Base-by-base conservation (phyloP, 768 basidiomycete genomes). In the Boletus eberwhitei region DNA sequence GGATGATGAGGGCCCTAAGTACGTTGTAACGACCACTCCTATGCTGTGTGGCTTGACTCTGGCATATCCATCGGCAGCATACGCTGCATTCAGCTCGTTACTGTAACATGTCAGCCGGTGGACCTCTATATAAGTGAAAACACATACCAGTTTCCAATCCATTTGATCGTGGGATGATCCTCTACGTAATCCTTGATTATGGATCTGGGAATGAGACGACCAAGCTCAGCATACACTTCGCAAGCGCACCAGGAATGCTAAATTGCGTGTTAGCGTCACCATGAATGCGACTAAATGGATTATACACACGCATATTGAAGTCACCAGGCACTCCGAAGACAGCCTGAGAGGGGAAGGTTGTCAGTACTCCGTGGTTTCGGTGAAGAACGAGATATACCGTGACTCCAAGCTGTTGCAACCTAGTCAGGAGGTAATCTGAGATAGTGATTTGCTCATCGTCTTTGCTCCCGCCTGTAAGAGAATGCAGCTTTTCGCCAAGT, bases 41-140 rank as follows among this genome's bases (percentile, higher is more conserved):
- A 92, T 73, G 60, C 82, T 78, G 44, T 77, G 74, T 47, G 86
- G 82, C 60, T 93, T 95, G 49, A 94, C 85, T 53, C 95, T 82
- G 19, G 94, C 91, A 69, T 96, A 96, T 12, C 94, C 94, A 64
- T 95, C 93, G 0, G 91, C 91, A 16, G 94, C 94, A 70, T 97
- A 97, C 0, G 90, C 79, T 0, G 91, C 88, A 59, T 94, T 91
- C 44, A 94, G 77, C 66, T 93, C 88, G 56, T 92, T 91, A 60
- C 89, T 90, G 54, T 16, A 26, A 43, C 7, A 16, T 4, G 31
- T 68, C 34, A 64, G 39, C n/a, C 5, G 22, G 8, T 9, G 35
- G 0, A 9, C 3, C 3, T 22, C 5, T 1, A 17, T n/a, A 12
- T 3, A 50, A 8, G 14, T 11, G 26, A 41, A 16, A 11, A 29